Conservation (phyloP, 1,284 basidiomycete species). For the Tylopilus sp. region DNA sequence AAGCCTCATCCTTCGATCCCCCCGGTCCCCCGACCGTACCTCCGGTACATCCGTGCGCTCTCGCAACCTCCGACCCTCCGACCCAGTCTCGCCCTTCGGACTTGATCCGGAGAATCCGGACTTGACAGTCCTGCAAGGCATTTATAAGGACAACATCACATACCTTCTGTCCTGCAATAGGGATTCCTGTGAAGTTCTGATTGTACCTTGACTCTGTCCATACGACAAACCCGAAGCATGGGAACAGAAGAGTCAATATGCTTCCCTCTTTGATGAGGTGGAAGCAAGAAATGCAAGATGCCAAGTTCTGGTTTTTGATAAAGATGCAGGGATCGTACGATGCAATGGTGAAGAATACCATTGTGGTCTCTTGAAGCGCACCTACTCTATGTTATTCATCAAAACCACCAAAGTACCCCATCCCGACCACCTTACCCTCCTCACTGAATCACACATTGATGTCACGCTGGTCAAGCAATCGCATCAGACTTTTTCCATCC, state of each 20-base stretch:
- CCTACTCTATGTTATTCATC: not conserved
- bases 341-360: not conserved
- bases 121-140: too few species aligned
- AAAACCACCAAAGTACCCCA: not conserved
- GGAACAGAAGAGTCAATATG: not conserved
- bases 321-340: not conserved
- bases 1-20: too few species aligned
- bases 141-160: not conserved
- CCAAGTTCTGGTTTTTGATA: not conserved
- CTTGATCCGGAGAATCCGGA: too few species aligned
- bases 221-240: not conserved
- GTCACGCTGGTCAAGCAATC: not conserved
- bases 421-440: not conserved
- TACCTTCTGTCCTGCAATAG: not conserved
- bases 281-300: not conserved
- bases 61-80: too few species aligned
- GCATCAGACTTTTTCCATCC: not conserved
- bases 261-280: not conserved
- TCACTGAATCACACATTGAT: not conserved
- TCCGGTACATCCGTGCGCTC: too few species aligned
- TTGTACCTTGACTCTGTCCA: not conserved
- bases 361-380: not conserved
- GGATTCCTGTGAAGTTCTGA: not conserved
- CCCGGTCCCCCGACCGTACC: too few species aligned
- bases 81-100: too few species aligned